These are phyloP conservation scores for Pyrus communis DNA, from an alignment of 306 rosid species.

Conservation along the genomic window DNA sequence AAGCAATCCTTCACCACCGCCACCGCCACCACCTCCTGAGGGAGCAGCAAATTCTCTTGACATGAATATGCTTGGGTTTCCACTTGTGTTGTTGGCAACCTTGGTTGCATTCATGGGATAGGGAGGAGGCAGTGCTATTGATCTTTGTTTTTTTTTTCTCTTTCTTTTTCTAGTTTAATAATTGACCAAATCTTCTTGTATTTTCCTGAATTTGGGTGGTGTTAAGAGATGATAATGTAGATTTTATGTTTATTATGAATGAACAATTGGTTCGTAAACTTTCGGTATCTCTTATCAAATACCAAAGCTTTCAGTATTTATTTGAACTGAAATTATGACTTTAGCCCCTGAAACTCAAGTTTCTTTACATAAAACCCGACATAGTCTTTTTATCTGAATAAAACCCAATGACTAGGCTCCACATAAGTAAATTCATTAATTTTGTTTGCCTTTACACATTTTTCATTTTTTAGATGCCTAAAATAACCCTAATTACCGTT, in stretches of 20 bases:
- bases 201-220: conserved; percentile 13
- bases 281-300: neutral
- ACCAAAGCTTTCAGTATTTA: too few species aligned
- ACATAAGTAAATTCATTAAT: too few species aligned
- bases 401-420: too few species aligned
- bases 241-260: neutral
- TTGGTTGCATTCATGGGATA: conserved; percentile 37
- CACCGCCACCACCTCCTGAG: conserved; percentile 28
- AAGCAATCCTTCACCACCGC: neutral
- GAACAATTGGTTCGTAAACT: neutral
- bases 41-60: conserved; percentile 21
- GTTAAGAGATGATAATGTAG: neutral
- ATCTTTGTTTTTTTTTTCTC: neutral
- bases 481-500: too few species aligned
- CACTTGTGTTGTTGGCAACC: conserved; percentile 18
- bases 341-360: too few species aligned
- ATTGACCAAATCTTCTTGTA: neutral
- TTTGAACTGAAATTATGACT: too few species aligned
- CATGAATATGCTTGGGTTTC: conserved; percentile 29
- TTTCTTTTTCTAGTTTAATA: conserved; percentile 6
- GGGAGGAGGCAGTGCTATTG: conserved; percentile 70
- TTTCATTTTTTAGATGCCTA: too few species aligned
- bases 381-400: too few species aligned
- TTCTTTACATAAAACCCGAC: too few species aligned
- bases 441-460: too few species aligned